A percentile compares a stretch with the other conserved stretches of the same genome.
Evolutionary conservation across 176 grass and related monocot species (phyloP).

Genomic region (Cocos nucifera): DNA sequence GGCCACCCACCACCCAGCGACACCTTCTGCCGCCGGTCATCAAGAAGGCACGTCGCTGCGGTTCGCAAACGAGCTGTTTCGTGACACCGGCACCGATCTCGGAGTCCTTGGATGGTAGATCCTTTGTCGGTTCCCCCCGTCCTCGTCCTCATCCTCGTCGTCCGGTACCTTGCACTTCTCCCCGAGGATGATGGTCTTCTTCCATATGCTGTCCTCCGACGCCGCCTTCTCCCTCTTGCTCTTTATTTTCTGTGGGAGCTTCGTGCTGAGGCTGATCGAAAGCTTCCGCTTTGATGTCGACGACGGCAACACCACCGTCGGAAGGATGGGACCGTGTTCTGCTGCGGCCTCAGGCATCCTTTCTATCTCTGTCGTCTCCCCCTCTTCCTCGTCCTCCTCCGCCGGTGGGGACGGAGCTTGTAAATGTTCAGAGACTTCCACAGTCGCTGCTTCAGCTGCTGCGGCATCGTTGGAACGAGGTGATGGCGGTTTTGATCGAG

Average conservation of each 20-base stretch:
- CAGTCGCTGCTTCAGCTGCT: background rate
- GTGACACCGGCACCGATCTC: no score
- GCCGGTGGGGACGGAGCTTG: background rate
- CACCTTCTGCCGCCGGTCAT: no score
- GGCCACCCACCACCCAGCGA: no score
- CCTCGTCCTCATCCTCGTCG: slow-evolving; percentile 38
- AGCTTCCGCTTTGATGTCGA: slow-evolving; percentile 37
- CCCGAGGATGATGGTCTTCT: slow-evolving; percentile 86
- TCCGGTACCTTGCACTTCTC: slow-evolving; percentile 57
- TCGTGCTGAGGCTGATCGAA: slow-evolving; percentile 50
- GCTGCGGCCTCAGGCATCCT: slow-evolving; percentile 41
- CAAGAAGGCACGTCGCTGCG: no score
- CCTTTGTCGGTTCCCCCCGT: background rate
- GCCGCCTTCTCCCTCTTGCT: slow-evolving; percentile 42
- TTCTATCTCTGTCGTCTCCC: slow-evolving; percentile 20
- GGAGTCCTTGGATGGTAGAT: no score
- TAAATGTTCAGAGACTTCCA: background rate
- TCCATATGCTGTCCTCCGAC: slow-evolving; percentile 75
- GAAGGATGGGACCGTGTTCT: slow-evolving; percentile 49
- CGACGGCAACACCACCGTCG: slow-evolving; percentile 18
- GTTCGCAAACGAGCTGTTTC: no score
- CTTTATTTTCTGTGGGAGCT: slow-evolving; percentile 56
- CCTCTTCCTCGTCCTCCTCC: slow-evolving; percentile 7
- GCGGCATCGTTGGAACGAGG: background rate
- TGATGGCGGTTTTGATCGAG: background rate